Conservation (phyloP, 2,329 filamentous ascomycete species). For the Ascochyta viciae-villosae region DNA sequence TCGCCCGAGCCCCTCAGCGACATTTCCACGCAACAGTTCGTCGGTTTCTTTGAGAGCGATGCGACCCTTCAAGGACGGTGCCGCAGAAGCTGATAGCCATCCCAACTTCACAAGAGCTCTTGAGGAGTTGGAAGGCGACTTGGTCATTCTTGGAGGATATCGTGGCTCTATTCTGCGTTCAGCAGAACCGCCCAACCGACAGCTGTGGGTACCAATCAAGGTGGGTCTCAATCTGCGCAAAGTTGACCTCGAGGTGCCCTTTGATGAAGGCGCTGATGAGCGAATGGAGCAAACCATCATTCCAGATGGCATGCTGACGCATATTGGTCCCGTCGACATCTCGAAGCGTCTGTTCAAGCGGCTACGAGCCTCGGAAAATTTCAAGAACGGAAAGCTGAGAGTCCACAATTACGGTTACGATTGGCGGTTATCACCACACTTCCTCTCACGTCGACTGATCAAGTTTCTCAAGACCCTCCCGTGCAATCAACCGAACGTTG, state of each 20-base stretch:
- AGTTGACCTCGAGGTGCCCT: slow-evolving; percentile 86
- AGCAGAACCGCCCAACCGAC: slow-evolving; percentile 80
- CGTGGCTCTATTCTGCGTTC: slow-evolving; percentile 88
- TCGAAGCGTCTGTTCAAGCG: slow-evolving; percentile 82
- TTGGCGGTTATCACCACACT: slow-evolving; percentile 84
- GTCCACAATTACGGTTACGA: slow-evolving; percentile 95
- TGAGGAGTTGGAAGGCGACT: slow-evolving; percentile 77
- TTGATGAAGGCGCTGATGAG: slow-evolving; percentile 82
- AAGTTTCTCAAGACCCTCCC: slow-evolving; percentile 76
- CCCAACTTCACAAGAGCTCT: slow-evolving; percentile 65
- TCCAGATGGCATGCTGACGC: slow-evolving; percentile 85
- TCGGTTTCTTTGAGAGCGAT: slow-evolving; percentile 22
- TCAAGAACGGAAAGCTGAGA: slow-evolving; percentile 71
- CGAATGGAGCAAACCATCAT: slow-evolving; percentile 83
- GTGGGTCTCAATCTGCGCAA: slow-evolving; percentile 90
- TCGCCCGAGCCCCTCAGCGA: slow-evolving; percentile 25
- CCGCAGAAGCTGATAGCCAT: slow-evolving; percentile 48
- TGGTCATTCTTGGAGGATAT: slow-evolving; percentile 90
- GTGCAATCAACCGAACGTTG: slow-evolving; percentile 69
- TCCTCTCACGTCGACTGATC: slow-evolving; percentile 75
- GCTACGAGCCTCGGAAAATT: slow-evolving; percentile 76
- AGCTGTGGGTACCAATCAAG: slow-evolving; percentile 93
- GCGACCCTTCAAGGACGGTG: slow-evolving; percentile 17
- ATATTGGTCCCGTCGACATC: slow-evolving; percentile 92
- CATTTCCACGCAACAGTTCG: slow-evolving; percentile 22